Base-by-base conservation (phyloP, 108 stramenopile genomes). In the Chaetoceros muelleri region DNA sequence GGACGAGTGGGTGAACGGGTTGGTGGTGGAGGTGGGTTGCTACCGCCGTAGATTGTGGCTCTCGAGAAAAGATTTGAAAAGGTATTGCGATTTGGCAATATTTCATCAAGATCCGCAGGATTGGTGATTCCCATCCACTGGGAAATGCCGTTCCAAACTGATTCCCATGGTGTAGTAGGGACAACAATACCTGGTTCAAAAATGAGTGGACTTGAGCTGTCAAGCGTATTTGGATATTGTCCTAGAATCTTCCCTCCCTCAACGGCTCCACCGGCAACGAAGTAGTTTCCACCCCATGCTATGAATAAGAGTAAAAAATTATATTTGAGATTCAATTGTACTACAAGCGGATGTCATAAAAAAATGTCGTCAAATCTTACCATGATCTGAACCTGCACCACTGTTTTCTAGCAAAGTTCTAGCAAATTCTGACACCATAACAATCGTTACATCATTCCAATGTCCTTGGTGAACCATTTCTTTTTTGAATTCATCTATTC, bases 401-500 rank as follows among this genome's bases (percentile, higher is more conserved):
- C 55, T 64, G 55, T 90, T 90, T 2, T 67, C 69, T 24, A 80
- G 73, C 22, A 90, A 62, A 40, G 84, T 86, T 0, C 84, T 62
- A 16, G 60, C 77, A 52, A 89, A 89, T 19, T 89, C 87, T 27
- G 77, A 76, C 20, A 65, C 65, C 8, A 66, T 60, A 3, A 85
- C 75, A 27, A 83, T 47, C 1, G 67, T 59, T n/a, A 78, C 70
- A 48, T 56, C 30, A 25, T 80, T 53, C 79, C 79, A 85, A 26
- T 70, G 48, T 13, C 65, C 72, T 34, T 73, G 73, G 25, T 28
- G 46, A 26, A 75, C 75, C 55, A 80, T 34, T 53, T 86, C 81
- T n/a, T 57, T 40, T 24, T 61, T 65, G 64, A 86, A 86, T 20
- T 65, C 55, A 20, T 53, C n/a, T 10, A 83, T 18, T 16, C 65